A percentile compares a stretch with the other conserved stretches of the same genome.
Evolutionary conservation across 257 asterid species (phyloP).

Genomic region (Striga asiatica): DNA sequence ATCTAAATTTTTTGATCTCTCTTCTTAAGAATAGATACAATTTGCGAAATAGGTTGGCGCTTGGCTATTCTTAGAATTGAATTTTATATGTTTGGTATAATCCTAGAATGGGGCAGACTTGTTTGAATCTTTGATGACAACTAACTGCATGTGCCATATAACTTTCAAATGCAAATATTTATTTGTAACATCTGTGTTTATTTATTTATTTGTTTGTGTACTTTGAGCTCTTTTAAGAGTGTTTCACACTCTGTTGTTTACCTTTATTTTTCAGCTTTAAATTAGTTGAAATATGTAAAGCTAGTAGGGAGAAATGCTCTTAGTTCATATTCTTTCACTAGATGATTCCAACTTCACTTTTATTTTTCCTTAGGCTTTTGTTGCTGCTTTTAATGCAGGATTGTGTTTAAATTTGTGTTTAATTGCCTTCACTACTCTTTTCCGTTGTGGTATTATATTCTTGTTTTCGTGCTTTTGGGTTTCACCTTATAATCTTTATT

Average conservation of each 20-base stretch:
- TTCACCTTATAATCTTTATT: not conserved
- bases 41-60: not conserved
- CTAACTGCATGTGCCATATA: not conserved
- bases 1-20: not conserved
- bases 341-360: not conserved
- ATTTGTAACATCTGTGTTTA: too few species aligned
- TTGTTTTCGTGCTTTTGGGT: not conserved
- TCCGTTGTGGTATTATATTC: not conserved
- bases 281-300: not conserved
- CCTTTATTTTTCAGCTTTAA: too few species aligned
- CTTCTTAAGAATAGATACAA: not conserved
- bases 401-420: not conserved
- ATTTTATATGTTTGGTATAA: not conserved
- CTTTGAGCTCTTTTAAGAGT: too few species aligned
- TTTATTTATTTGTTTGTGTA: too few species aligned
- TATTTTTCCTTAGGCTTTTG: not conserved
- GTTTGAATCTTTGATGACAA: not conserved
- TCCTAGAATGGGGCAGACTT: not conserved
- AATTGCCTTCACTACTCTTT: not conserved
- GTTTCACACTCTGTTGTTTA: too few species aligned
- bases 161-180: not conserved
- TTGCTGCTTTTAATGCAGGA: not conserved
- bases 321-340: not conserved
- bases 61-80: not conserved
- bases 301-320: too few species aligned